Base-by-base conservation (phyloP, 2,329 filamentous ascomycete genomes). In the Coleophoma eucalyptorum region DNA sequence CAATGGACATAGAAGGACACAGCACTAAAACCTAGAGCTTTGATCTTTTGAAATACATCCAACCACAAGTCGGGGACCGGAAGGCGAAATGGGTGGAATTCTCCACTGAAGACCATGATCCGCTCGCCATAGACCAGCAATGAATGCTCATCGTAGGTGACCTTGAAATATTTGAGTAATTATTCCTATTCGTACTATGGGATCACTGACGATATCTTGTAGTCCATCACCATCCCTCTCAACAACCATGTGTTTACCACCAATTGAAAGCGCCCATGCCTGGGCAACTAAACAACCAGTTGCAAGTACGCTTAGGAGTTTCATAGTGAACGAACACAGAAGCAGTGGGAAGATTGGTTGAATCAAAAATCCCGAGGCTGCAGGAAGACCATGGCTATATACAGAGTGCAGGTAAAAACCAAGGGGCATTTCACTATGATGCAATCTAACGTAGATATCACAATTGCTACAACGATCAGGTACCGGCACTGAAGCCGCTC, bases 31-130 rank as follows among this genome's bases (percentile, higher is more conserved):
- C 90, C 90, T 1, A 91, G 69, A 0, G 88, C 85, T 67, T 87
- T 91, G 66, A 93, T 82, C 69, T 95, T 95, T 61, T 94, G 85
- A 59, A 95, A 86, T 2, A 93, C 64, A 57, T 93, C 89, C 8
- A 88, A 73, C 73, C 84, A 85, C 4, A 87, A 71, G 44, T 73
- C 72, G 3, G 81, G 76, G 1, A 86, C 82, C 1, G 83, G 82
- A 1, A 86, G 68, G 58, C 80, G 56, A 46, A 77, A 86, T 0
- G 82, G 81, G 62, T 86, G 83, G 15, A 86, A 77, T 65, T 87
- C 83, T 42, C 80, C 83, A 50, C 75, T 79, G 64, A 81, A 87
- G 32, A 86, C 69, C 62, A 85, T 76, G 46, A 86, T 66, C 20
- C 82, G 72, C 63, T 86, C 79, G 15, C 83, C 83, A 60, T 79